Percentiles rank a stretch among this genome's conserved stretches.
Evolutionary conservation across 495 filamentous ascomycete species (phyloP).

Genomic region (Immersiella caudata): DNA sequence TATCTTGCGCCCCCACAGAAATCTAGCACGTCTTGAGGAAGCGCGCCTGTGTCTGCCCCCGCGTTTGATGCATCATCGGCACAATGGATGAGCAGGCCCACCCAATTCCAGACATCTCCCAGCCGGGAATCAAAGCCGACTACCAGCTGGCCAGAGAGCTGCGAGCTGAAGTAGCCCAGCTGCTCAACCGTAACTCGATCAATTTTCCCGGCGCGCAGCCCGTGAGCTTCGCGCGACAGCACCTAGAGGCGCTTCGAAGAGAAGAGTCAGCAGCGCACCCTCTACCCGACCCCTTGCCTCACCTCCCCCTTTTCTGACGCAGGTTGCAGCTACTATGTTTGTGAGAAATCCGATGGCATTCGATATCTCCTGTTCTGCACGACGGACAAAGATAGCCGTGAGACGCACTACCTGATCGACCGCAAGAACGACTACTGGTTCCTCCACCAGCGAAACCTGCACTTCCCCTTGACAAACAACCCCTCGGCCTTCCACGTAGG

Average conservation of each 20-base stretch:
- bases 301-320: neutral
- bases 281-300: neutral
- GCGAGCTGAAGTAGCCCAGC: slow-evolving; percentile 71
- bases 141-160: slow-evolving; percentile 59
- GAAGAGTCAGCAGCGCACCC: slow-evolving; percentile 72
- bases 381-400: slow-evolving; percentile 57
- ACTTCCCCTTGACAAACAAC: slow-evolving; percentile 74
- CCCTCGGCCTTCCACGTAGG: slow-evolving; percentile 69
- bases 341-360: slow-evolving; percentile 97
- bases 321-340: slow-evolving; percentile 77
- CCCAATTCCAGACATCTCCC: slow-evolving; percentile 48
- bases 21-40: too few relatives aligned
- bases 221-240: slow-evolving; percentile 79
- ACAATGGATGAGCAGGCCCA: slow-evolving; percentile 31
- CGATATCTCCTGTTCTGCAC: slow-evolving; percentile 91
- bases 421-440: slow-evolving; percentile 96
- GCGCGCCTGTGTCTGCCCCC: too few relatives aligned
- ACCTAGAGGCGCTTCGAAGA: slow-evolving; percentile 74
- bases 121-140: slow-evolving; percentile 69
- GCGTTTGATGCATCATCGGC: neutral
- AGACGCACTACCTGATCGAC: slow-evolving; percentile 79
- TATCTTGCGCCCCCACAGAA: too few relatives aligned
- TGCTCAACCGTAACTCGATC: slow-evolving; percentile 67
- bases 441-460: slow-evolving; percentile 63
- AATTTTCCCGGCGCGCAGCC: slow-evolving; percentile 93